Evolutionary conservation across 495 filamentous ascomycete species (phyloP).

Genomic region (Neurospora intermedia): DNA sequence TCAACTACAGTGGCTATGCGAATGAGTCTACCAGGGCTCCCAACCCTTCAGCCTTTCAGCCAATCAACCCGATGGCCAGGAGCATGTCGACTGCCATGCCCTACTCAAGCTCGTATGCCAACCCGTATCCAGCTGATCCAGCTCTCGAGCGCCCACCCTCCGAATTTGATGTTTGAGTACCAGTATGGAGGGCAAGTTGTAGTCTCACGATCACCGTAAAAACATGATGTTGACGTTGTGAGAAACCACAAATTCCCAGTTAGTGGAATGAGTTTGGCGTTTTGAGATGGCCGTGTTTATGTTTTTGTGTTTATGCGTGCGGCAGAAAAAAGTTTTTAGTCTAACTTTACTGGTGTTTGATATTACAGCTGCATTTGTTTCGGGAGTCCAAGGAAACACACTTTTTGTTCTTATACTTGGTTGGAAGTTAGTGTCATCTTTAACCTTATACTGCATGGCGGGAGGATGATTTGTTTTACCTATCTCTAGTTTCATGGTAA

Average conservation of each 20-base stretch:
- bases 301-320: neutral
- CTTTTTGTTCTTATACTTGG: neutral
- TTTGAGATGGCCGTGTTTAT: neutral
- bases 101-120: slow-evolving; percentile 7
- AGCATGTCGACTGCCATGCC: slow-evolving; percentile 9
- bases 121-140: slow-evolving; percentile 9
- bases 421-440: neutral
- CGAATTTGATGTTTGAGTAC: slow-evolving; percentile 13
- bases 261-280: neutral
- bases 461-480: neutral
- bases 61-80: slow-evolving; percentile 11
- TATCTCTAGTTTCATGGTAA: neutral
- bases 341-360: neutral
- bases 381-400: neutral
- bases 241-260: neutral
- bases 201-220: neutral
- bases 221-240: neutral
- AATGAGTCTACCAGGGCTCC: slow-evolving; percentile 19
- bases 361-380: neutral
- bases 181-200: neutral
- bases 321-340: neutral
- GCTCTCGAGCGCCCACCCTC: slow-evolving; percentile 7
- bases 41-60: slow-evolving; percentile 10
- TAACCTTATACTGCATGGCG: neutral
- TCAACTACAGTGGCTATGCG: slow-evolving; percentile 19